A percentile compares a stretch with the other conserved stretches of the same genome.
These are phyloP conservation scores for Starmera pachycereana DNA, from an alignment of 805 yeast species.

Conservation along the genomic window DNA sequence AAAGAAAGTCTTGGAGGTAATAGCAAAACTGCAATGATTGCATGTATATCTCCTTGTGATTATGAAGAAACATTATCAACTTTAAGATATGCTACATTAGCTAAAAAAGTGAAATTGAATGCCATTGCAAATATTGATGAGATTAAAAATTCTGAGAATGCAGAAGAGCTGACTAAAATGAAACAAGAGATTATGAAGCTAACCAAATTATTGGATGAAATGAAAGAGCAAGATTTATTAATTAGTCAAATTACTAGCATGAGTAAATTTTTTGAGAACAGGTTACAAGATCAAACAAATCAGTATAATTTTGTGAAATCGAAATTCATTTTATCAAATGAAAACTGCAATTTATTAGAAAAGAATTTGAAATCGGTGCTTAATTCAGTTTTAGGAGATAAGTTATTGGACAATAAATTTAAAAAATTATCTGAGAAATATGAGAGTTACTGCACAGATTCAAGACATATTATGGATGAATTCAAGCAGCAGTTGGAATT, in stretches of 20 bases:
- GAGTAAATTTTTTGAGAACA: constrained; percentile 17
- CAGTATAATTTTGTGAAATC: constrained; percentile 13
- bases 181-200: constrained; percentile 11
- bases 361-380: constrained; percentile 1
- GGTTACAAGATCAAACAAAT: constrained; percentile 17
- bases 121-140: constrained; percentile 38
- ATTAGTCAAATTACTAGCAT: constrained; percentile 12
- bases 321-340: constrained; percentile 3
- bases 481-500: neutral
- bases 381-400: constrained; percentile 1
- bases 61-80: constrained; percentile 73
- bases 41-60: constrained; percentile 73
- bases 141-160: constrained; percentile 5
- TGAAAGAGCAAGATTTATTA: constrained; percentile 13
- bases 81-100: constrained; percentile 67
- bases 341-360: neutral
- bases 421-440: neutral
- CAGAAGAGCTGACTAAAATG: constrained; percentile 8
- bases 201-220: constrained; percentile 10
- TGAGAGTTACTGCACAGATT: neutral
- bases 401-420: neutral
- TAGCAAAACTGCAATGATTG: constrained; percentile 82
- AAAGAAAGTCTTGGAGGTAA: constrained; percentile 76
- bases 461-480: neutral
- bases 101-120: constrained; percentile 53